Base-by-base conservation (phyloP, 768 basidiomycete species). In the Naematelia aurantialba region DNA sequence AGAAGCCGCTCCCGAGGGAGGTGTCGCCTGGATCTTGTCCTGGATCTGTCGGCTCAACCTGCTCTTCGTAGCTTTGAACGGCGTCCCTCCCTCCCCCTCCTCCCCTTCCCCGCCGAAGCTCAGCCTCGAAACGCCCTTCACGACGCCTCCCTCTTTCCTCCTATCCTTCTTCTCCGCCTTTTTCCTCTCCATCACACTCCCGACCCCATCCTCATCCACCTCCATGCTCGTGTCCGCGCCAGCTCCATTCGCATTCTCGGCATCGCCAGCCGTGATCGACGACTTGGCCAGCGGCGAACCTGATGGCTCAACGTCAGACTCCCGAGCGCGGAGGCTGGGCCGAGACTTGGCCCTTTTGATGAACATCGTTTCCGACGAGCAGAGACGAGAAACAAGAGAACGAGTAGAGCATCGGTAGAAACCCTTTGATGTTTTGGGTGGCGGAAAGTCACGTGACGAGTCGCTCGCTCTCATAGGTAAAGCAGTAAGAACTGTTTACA, bases 11-110 rank as follows among this genome's bases (percentile, higher is more conserved):
- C 58, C 39, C 12, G 22, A 26, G 12, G 60, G 21, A 44, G 63
- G 55, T 8, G 65, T 55, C 14, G 65, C 34, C 11, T 69, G 67
- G 11, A 73, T 55, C 51, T 71, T 73, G 34, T 39, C 34, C 34
- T 39, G 34, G 27, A 75, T 65, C 5, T 52, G 52, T 56, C 74
- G 75, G 13, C 72, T 73, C 45, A 76, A 64, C 17, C 68, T 57
- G 11, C 67, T 70, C 53, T 75, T 75, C 17, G 55, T 59, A 1
- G 75, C 69, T 31, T 73, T 70, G 59, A 76, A 76, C n/a, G 64
- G 50, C 21, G 44, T 39, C 30, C 64, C 58, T 19, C 56, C 59
- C 39, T 58, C 69, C 34, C 59, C 70, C 47, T 67, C 68, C 12
- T 63, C 65, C 8, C 58, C 66, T 19, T 65, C 65, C 5, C 70